Percentiles rank a stretch among this genome's conserved stretches.
phyloP scores from a whole-genome alignment of 345 rosid species.

The Geranium brycei region DNA sequence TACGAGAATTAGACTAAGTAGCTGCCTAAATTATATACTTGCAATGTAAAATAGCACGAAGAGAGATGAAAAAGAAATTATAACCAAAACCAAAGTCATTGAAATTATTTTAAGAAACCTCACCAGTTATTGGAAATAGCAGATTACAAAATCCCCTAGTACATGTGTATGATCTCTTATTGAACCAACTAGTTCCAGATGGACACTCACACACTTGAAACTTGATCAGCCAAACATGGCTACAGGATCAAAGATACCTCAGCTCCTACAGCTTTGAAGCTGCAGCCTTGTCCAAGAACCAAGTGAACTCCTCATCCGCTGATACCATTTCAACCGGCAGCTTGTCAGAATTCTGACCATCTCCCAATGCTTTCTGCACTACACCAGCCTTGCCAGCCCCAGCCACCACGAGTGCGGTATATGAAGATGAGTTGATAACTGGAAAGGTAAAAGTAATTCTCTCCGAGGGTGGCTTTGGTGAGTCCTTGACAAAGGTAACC shows the following conservation, averaged over 20 bases:
- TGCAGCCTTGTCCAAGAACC: conserved; percentile 77
- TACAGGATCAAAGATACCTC: neutral
- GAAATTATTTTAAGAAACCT: neutral
- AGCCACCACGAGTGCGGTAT: conserved; percentile 54
- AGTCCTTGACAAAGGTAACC: conserved; percentile 63
- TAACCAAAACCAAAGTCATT: neutral
- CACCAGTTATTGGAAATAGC: neutral
- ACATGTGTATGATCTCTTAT: neutral
- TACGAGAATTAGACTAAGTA: too few relatives aligned
- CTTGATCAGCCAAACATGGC: neutral
- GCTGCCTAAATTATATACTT: too few relatives aligned
- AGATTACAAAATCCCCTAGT: neutral
- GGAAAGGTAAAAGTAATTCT: conserved; percentile 85
- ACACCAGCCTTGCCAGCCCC: conserved; percentile 59
- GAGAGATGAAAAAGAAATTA: too few relatives aligned
- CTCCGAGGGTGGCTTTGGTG: conserved; percentile 76
- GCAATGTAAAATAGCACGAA: too few relatives aligned
- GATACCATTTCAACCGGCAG: conserved; percentile 57
- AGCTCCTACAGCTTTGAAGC: conserved; percentile 47
- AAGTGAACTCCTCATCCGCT: conserved; percentile 63
- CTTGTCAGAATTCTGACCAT: conserved; percentile 18
- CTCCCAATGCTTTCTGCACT: conserved; percentile 40
- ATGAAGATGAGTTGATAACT: conserved; percentile 66
- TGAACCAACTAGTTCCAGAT: neutral
- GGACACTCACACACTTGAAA: neutral